These are phyloP conservation scores for Talaromyces sp. DNA, from an alignment of 2,329 filamentous ascomycete genomes.

Conservation along the genomic window DNA sequence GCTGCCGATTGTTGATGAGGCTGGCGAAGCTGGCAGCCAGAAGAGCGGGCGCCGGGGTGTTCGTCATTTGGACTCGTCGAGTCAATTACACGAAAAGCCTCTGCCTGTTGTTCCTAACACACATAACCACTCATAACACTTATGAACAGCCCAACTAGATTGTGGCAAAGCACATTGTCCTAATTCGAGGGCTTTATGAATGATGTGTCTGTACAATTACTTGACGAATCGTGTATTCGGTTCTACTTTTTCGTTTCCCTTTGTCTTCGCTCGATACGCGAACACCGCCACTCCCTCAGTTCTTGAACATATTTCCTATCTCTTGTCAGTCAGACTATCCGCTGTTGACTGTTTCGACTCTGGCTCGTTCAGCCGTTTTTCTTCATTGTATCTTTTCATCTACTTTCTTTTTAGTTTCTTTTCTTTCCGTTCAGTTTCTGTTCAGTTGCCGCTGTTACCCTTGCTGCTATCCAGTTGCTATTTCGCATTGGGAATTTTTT, in stretches of 20 bases:
- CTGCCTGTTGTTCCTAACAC: neutral
- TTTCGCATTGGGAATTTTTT: neutral
- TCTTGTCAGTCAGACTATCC: neutral
- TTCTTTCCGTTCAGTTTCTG: neutral
- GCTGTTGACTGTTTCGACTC: too few relatives aligned
- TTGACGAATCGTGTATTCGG: neutral
- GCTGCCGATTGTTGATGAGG: slow-evolving; percentile 84
- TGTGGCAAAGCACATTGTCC: neutral
- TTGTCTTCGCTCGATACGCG: neutral
- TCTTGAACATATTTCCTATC: slow-evolving; percentile 10
- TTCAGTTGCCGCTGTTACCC: neutral
- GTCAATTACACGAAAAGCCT: neutral
- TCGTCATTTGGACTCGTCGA: neutral
- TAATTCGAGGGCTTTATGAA: neutral
- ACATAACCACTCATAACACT: too few relatives aligned
- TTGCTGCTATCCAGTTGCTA: neutral
- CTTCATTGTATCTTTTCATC: neutral
- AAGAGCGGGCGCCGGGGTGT: slow-evolving; percentile 28
- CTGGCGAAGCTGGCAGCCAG: slow-evolving; percentile 67
- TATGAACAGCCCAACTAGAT: neutral
- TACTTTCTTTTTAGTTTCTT: neutral
- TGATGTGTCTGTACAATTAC: neutral
- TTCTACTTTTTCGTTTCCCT: neutral
- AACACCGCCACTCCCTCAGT: neutral
- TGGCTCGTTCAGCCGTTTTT: slow-evolving; percentile 2